These are phyloP conservation scores for Geotrichum reessii DNA, from an alignment of 1,139 yeast genomes.

Conservation along the genomic window DNA sequence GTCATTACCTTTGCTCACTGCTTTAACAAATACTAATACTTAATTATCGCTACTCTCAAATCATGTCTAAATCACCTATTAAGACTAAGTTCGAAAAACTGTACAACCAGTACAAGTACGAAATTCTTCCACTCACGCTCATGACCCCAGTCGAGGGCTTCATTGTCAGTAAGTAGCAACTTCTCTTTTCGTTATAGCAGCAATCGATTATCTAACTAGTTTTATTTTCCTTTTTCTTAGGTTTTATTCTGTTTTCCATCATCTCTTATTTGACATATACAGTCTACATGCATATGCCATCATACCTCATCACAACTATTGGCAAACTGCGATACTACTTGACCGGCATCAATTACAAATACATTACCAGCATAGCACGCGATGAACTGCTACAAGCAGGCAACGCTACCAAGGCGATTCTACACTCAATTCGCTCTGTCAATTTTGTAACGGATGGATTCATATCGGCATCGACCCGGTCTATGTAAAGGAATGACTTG, in stretches of 20 bases:
- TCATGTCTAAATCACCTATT: neutral
- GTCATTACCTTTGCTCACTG: neutral
- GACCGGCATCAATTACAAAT: neutral
- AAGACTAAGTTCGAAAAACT: neutral
- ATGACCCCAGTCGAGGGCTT: neutral
- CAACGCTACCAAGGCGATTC: neutral
- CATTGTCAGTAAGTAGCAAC: neutral
- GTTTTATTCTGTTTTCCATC: neutral
- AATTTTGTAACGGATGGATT: neutral
- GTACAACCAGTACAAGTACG: neutral
- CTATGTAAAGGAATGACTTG: neutral
- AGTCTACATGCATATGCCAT: neutral
- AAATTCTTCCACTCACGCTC: neutral
- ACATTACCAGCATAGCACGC: neutral
- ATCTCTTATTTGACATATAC: neutral
- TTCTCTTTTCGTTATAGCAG: too few relatives aligned
- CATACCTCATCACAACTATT: neutral
- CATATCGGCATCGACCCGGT: neutral
- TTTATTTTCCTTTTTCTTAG: neutral
- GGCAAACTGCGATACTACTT: neutral
- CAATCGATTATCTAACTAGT: neutral
- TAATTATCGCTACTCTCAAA: too few relatives aligned
- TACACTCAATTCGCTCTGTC: neutral
- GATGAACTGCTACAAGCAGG: neutral
- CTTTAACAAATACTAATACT: too few relatives aligned